phyloP scores from a whole-genome alignment of 208 protist species.

The Trypanosoma grayi region DNA sequence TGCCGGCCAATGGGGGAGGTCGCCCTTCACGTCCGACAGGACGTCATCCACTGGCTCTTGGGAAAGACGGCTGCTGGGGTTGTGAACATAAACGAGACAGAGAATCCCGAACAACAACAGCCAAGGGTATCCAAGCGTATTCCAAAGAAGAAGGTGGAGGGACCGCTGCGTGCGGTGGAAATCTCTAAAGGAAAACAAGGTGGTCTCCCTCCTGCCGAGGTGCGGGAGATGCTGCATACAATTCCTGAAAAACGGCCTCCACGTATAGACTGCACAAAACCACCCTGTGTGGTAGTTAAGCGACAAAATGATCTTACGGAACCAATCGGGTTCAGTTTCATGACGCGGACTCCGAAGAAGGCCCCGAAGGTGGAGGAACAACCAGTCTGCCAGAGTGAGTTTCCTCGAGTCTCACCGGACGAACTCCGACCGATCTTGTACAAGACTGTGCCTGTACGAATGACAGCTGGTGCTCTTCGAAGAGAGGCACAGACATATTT shows the following conservation, averaged over 20 bases:
- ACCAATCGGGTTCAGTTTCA: constrained; percentile 33
- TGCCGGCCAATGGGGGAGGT: constrained; percentile 28
- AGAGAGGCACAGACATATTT: constrained; percentile 60
- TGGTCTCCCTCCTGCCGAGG: constrained; percentile 56
- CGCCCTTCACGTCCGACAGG: constrained; percentile 20
- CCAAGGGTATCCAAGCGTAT: not conserved
- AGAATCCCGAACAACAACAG: not conserved
- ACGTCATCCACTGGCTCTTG: constrained; percentile 37
- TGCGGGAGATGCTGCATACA: constrained; percentile 71
- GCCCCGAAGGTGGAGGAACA: constrained; percentile 13
- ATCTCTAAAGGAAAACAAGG: not conserved
- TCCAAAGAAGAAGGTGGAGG: not conserved
- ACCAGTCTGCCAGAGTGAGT: not conserved
- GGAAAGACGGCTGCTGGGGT: constrained; percentile 22
- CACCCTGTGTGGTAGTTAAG: not conserved
- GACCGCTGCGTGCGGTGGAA: constrained; percentile 2
- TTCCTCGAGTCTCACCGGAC: not conserved
- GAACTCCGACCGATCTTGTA: constrained; percentile 27
- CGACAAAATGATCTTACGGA: constrained; percentile 9
- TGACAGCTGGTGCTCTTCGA: constrained; percentile 49
- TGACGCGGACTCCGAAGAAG: not conserved
- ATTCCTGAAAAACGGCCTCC: constrained; percentile 60
- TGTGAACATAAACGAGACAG: constrained; percentile 3
- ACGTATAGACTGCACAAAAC: constrained; percentile 26
- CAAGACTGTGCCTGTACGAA: constrained; percentile 35